Evolutionary conservation across 1,284 basidiomycete species (phyloP).

Genomic region (Anthracocystis panici-leucophaei): DNA sequence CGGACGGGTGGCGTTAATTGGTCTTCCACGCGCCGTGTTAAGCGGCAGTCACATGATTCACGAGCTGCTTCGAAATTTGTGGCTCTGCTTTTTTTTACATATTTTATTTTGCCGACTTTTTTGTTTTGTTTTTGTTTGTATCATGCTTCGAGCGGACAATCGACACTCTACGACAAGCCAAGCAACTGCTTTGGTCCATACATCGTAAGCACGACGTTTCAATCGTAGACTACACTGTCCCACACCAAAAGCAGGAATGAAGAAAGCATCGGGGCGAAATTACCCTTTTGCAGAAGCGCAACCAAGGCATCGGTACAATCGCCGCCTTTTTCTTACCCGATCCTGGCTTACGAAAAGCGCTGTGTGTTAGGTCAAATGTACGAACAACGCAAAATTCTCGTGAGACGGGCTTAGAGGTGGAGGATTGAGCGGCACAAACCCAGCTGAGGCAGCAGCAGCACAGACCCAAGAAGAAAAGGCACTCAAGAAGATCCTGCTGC

Average conservation of each 20-base stretch:
- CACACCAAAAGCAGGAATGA: too few relatives aligned
- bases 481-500: slow-evolving; percentile 1
- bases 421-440: not conserved
- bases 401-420: slow-evolving; percentile 1
- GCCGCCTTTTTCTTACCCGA: too few relatives aligned
- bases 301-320: too few relatives aligned
- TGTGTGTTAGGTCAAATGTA: too few relatives aligned
- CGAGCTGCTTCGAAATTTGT: slow-evolving; percentile 5
- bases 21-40: slow-evolving; percentile 34
- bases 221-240: too few relatives aligned
- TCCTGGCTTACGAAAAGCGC: too few relatives aligned
- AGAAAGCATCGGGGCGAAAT: too few relatives aligned
- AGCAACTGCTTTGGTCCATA: too few relatives aligned
- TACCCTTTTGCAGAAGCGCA: too few relatives aligned
- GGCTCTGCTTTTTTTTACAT: not conserved
- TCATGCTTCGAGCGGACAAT: too few relatives aligned
- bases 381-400: too few relatives aligned
- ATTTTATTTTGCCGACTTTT: not conserved
- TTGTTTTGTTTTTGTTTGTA: not conserved
- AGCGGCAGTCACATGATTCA: slow-evolving; percentile 33
- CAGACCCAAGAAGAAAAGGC: not conserved
- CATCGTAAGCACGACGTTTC: too few relatives aligned
- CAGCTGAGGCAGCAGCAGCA: slow-evolving; percentile 4
- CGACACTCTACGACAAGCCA: not conserved
- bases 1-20: slow-evolving; percentile 45